Evolutionary conservation across 305 asterid genomes (phyloP), one percentile per base, ranked within the genome.

Genomic region (Plantago rigida): DNA sequence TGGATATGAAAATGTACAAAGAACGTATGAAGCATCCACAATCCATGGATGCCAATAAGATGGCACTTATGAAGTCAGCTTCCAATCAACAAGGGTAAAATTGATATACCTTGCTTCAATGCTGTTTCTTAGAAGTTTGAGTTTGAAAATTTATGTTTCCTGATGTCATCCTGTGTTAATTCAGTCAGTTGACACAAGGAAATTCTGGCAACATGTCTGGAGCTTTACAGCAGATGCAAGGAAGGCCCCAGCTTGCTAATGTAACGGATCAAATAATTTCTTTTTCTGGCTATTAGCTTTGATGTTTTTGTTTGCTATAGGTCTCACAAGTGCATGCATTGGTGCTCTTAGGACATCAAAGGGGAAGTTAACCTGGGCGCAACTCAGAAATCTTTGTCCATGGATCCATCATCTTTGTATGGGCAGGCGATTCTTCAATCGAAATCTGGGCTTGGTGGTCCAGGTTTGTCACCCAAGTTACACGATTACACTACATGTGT

Each of bases 361-460:
- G 41, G 13, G 59, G 97, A 93, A 71, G 90, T 81, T 53, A 80
- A 81, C 77, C 56, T 93, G 82, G 88, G 96, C n/a, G 73, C 73
- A 62, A 53, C 78, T 68, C 97, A 84, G 68, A 93, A 53, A 28
- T 53, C 59, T 3, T 53, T 53, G 13, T 39, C 59, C 5, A 39
- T 53, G 59, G 59, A 93, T 70, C 96, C 96, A 54, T 83, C 97
- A 52, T 93, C 99, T 0, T 79, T 89, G 44, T 93, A 93, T 70
- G 97, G 96, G 62, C 96, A 89, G 74, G 89, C 97, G 12, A 87
- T 93, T 77, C 95, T 89, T 59, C 99, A 87, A 74, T 84, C 97
- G 22, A 93, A 93, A 76, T 84, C 97, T 81, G 99, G 99, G 71
- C 76, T 93, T 63, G 94, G 94, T 45, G 86, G 93, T 73, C 83